Base-by-base conservation (phyloP, 768 basidiomycete genomes). In the Pisolithus microcarpus region DNA sequence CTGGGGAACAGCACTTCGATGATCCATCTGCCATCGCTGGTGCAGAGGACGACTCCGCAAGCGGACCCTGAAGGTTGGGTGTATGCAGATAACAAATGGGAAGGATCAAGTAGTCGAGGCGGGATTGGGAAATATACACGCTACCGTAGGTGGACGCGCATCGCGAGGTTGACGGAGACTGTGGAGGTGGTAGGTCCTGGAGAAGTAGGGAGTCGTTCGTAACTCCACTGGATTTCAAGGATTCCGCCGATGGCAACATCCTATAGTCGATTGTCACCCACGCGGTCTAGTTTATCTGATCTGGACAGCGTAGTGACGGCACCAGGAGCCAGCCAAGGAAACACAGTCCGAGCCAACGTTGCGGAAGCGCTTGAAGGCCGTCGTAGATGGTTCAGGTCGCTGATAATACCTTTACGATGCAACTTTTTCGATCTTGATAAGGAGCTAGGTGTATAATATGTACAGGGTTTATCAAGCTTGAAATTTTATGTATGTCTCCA, bases 41-140 rank as follows among this genome's bases (percentile, higher is more conserved):
- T 2, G 67, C 69, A 15, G 75, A 76, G 2, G 79, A 81, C 48
- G 79, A 83, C 40, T 69, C 72, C 26, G 63, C 70, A 36, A 95
- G n/a, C 92, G 1, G 93, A 97, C 62, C 63, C 74, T 4, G 91
- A 94, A 53, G 93, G 93, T 4, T 97, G 93, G 93, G 78, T 92
- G 6, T 96, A 92, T 60, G 86, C 84, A 2, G 93, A 94, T 58
- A 97, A 97, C 65, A 95, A 96, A 65, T 97, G 93, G 93, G 92
- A 96, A 62, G 76, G 72, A 18, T 73, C 78, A 42, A 83, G 81
- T 49, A 72, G 73, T 50, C 86, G 84, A 57, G 89, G 90, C 44
- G 90, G 91, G 6, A 79, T 94, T 70, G 87, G 92, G 65, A 93
- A 93, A 84, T 94, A 88, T 65, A 95, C 92, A 0, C 80, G 92